Base-by-base conservation (phyloP, 768 basidiomycete genomes). In the Boletus tomentosulus region DNA sequence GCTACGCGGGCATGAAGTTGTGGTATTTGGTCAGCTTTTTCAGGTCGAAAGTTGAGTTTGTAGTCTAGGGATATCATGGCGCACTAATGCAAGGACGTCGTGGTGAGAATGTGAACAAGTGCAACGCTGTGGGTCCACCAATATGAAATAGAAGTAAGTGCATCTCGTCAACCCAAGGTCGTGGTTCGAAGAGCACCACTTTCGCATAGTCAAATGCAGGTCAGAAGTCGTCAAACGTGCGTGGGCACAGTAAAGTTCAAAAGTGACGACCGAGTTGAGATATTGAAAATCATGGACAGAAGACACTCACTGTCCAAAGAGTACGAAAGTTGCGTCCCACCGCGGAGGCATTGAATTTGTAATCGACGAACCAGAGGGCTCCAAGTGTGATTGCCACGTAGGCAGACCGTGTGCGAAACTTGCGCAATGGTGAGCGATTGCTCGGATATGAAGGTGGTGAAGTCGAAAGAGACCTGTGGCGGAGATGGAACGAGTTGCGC, bases 1-100 rank as follows among this genome's bases (percentile, higher is more conserved):
- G 92, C 93, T 10, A 94, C 90, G 42, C 95, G 82, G 58, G 89
- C 82, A 58, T 98, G 95, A 3, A 98, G 73, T 27, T 82, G 77
- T 6, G 89, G 87, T 63, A 96, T 94, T 48, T 76, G 70, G 27
- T 88, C 82, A 1, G 80, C 82, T 55, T 85, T 86, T 45, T 80
- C 79, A 0, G 85, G 84, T 9, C 77, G 84, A 61, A 96, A 97
- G 71, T 95, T 94, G 48, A 87, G 68, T 65, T 98, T 97, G 74
- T 94, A 96, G 74, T 91, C 87, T 53, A 83, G 57, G 6, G 87
- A 86, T 45, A 91, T 86, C 55, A 83, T 64, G 11, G 81, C 76
- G 58, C 87, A 89, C 86, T 88, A 46, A 1, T 19, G 19, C 13
- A 15, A 53, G 13, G 33, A 30, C 3, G 16, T 28, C 24, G 27